Conservation (phyloP, 2,329 filamentous ascomycete genomes). For the Helicocarpus griseus region DNA sequence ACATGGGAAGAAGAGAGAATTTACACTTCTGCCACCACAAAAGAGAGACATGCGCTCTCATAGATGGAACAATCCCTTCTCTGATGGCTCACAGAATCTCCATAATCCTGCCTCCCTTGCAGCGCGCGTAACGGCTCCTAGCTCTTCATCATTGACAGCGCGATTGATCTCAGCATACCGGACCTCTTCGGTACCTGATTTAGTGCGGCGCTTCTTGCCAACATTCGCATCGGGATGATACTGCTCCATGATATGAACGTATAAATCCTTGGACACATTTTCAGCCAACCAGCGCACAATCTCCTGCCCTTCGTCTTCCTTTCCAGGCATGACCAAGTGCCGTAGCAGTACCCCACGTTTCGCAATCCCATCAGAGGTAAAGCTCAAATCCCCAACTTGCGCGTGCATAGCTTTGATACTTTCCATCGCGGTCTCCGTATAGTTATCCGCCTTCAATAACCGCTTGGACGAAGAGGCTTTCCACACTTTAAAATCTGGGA, state of each 20-base stretch:
- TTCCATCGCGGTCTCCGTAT: conserved; percentile 60
- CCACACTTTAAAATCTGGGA: conserved; percentile 87
- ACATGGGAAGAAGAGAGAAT: no score
- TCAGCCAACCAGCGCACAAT: conserved; percentile 70
- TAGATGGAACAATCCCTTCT: conserved; percentile 47
- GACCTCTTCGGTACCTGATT: conserved; percentile 35
- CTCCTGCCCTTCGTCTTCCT: conserved; percentile 59
- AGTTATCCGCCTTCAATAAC: conserved; percentile 69
- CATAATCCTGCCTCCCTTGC: conserved; percentile 65
- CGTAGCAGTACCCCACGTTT: conserved; percentile 66
- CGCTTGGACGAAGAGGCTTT: conserved; percentile 54
- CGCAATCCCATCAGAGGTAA: conserved; percentile 70
- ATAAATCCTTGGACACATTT: conserved; percentile 63
- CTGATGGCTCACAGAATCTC: conserved; percentile 62
- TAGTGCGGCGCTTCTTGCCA: conserved; percentile 50
- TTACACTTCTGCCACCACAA: no score
- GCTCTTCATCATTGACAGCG: conserved; percentile 54
- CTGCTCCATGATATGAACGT: conserved; percentile 84
- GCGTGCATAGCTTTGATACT: conserved; percentile 71
- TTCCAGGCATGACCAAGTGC: conserved; percentile 78
- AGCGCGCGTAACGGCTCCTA: conserved; percentile 55
- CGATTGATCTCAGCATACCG: conserved; percentile 72
- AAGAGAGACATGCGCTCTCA: no score
- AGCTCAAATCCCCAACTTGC: conserved; percentile 75
- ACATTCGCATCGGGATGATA: conserved; percentile 75